Evolutionary conservation across 2,329 filamentous ascomycete genomes (phyloP).

Genomic region (Monosporascus sp.): DNA sequence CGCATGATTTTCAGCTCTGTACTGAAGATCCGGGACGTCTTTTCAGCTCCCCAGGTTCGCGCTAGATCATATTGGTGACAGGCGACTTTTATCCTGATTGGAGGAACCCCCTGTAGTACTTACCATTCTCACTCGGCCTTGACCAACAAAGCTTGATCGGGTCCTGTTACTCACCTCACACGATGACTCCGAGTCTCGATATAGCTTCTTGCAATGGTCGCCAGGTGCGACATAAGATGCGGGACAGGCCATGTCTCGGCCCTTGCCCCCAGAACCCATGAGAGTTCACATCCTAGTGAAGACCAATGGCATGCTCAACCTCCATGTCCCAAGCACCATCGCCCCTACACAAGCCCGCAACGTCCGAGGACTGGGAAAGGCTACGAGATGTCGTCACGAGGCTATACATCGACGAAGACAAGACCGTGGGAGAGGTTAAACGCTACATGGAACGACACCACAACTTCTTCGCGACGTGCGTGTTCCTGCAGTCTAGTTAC

Average conservation of each 20-base stretch:
- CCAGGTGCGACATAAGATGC: background rate
- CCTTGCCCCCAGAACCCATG: background rate
- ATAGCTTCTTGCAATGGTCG: background rate
- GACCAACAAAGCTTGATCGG: background rate
- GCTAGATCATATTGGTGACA: slow-evolving; percentile 15
- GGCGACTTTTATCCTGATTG: slow-evolving; percentile 22
- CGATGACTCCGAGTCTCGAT: background rate
- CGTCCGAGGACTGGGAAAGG: slow-evolving; percentile 20
- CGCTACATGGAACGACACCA: slow-evolving; percentile 21
- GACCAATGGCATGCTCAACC: background rate
- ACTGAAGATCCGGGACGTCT: slow-evolving; percentile 12
- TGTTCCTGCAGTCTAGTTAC: background rate
- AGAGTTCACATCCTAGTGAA: background rate
- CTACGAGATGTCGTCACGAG: slow-evolving; percentile 18
- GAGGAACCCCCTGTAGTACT: slow-evolving; percentile 9
- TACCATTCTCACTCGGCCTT: slow-evolving; percentile 12
- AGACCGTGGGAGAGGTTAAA: slow-evolving; percentile 23
- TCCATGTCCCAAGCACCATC: slow-evolving; percentile 3
- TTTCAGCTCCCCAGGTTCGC: slow-evolving; percentile 21
- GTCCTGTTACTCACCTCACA: background rate
- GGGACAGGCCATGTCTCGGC: background rate
- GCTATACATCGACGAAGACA: slow-evolving; percentile 25
- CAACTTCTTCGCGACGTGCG: slow-evolving; percentile 24
- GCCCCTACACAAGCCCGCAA: slow-evolving; percentile 16
- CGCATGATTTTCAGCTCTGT: slow-evolving; percentile 21